These are phyloP conservation scores for Solanum neorickii DNA, from an alignment of 257 asterid species.

Conservation along the genomic window DNA sequence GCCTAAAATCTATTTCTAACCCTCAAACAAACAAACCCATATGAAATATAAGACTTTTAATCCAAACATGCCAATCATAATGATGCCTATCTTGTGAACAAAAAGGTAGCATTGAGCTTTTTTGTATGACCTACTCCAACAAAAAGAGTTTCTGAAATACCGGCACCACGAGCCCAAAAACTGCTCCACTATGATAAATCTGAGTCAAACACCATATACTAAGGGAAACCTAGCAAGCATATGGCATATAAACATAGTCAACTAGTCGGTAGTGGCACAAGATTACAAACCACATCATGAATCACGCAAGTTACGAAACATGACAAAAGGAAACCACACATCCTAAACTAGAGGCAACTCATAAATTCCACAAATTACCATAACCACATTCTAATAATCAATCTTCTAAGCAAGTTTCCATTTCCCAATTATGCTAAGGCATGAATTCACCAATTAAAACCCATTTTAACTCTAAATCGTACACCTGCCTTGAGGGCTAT, in stretches of 20 bases:
- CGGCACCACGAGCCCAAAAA: not conserved
- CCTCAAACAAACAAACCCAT: not conserved
- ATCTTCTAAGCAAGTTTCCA: no score
- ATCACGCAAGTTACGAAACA: not conserved
- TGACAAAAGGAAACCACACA: not conserved
- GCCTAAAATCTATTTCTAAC: not conserved
- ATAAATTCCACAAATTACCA: not conserved
- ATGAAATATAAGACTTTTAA: no score
- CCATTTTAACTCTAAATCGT: not conserved
- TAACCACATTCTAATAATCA: no score
- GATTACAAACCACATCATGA: not conserved
- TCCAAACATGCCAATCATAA: not conserved
- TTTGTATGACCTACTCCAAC: not conserved
- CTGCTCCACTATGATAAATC: not conserved
- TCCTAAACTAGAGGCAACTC: not conserved
- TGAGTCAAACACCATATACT: not conserved
- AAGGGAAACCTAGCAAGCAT: not conserved
- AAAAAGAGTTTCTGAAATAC: no score
- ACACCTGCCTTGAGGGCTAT: not conserved
- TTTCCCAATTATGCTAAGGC: not conserved
- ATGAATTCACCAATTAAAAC: not conserved
- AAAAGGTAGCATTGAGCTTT: not conserved
- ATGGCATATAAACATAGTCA: not conserved
- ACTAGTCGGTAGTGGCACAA: not conserved
- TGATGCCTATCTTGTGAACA: not conserved